A percentile compares a stretch with the other conserved stretches of the same genome.
Evolutionary conservation across 192 early-diverging fungal species (phyloP).

Genomic region (Coemansia sp.): DNA sequence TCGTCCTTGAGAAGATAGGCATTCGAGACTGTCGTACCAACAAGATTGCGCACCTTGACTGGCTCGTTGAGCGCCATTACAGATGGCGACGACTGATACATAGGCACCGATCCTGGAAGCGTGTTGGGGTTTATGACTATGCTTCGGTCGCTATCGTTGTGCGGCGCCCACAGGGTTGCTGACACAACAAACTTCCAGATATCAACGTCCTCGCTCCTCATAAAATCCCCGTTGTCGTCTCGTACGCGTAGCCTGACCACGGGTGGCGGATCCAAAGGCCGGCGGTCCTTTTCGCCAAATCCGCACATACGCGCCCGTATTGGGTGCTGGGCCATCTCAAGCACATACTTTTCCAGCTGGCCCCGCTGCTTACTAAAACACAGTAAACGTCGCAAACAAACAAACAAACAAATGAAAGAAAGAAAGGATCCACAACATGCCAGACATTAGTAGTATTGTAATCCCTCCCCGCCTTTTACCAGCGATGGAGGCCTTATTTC

Average conservation of each 20-base stretch:
- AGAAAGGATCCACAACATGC: neutral
- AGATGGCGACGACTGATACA: constrained; percentile 40
- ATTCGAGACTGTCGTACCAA: constrained; percentile 68
- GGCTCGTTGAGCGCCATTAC: constrained; percentile 54
- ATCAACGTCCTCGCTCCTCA: constrained; percentile 59
- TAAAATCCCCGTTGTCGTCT: constrained; percentile 54
- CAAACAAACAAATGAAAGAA: neutral
- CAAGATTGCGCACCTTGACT: constrained; percentile 63
- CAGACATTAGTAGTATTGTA: constrained; percentile 2
- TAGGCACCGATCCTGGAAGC: constrained; percentile 38
- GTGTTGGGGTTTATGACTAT: constrained; percentile 53
- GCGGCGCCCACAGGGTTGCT: constrained; percentile 48
- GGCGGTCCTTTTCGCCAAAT: constrained; percentile 75
- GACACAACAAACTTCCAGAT: constrained; percentile 50
- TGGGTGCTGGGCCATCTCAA: constrained; percentile 72
- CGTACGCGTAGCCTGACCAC: constrained; percentile 62
- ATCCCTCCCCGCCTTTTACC: neutral
- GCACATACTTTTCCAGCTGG: constrained; percentile 56
- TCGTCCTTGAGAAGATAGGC: constrained; percentile 68
- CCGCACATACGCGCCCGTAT: constrained; percentile 75
- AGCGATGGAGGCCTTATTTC: neutral
- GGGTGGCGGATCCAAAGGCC: constrained; percentile 70
- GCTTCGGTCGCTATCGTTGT: constrained; percentile 43
- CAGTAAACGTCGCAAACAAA: neutral
- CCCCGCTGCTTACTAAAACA: constrained; percentile 37